Conservation (phyloP, 805 yeast genomes). For the Jamesozyma gamospora region DNA sequence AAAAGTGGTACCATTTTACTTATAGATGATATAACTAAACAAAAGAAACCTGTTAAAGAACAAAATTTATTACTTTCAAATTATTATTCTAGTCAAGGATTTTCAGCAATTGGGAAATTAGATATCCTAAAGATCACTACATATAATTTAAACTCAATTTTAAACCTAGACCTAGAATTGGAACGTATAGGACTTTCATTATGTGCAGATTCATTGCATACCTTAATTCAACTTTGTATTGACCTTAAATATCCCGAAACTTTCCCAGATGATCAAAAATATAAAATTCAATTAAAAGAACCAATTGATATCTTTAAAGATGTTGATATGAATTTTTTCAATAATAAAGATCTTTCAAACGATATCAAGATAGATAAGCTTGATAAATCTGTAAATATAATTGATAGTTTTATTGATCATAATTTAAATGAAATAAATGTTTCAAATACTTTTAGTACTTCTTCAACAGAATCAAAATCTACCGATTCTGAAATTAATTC, state of each 20-base stretch:
- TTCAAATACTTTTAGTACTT: not conserved
- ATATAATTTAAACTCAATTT: constrained; percentile 15
- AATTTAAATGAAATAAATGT: not conserved
- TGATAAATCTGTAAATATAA: constrained; percentile 8
- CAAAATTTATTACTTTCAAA: constrained; percentile 7
- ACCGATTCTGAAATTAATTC: not conserved
- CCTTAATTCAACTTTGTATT: constrained; percentile 53
- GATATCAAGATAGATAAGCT: constrained; percentile 16
- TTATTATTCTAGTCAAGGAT: constrained; percentile 20
- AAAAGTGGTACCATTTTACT: constrained; percentile 43
- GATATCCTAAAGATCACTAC: constrained; percentile 1
- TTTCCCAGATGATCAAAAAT: constrained; percentile 52
- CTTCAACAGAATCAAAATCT: not conserved
- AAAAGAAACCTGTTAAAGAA: not conserved
- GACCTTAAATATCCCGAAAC: constrained; percentile 64
- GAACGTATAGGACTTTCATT: constrained; percentile 42
- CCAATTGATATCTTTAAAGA: constrained; percentile 34
- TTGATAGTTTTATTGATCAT: constrained; percentile 12
- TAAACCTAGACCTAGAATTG: constrained; percentile 30
- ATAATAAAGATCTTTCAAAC: constrained; percentile 6
- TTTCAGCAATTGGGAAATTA: constrained; percentile 19
- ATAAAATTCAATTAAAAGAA: constrained; percentile 27
- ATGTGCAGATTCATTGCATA: constrained; percentile 80
- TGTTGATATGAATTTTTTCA: constrained; percentile 26
- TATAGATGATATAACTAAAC: constrained; percentile 46